Conservation (phyloP, 352 stramenopile genomes). For the Achlya hypogyna region DNA sequence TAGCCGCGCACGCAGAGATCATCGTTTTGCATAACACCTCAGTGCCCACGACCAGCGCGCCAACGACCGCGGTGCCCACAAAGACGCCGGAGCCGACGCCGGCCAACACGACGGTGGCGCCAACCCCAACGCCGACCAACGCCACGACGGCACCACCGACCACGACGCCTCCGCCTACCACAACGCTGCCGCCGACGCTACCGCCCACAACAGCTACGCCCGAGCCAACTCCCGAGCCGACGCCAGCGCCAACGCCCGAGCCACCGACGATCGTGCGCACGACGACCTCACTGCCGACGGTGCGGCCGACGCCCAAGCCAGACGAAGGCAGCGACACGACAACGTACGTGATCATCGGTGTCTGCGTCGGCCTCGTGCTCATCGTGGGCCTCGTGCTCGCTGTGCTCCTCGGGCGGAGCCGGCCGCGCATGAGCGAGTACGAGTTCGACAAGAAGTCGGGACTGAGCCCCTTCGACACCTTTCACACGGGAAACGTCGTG, state of each 20-base stretch:
- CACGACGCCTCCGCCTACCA: not conserved
- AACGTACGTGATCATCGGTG: conserved; percentile 4
- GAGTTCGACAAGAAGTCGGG: not conserved
- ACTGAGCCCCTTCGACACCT: not conserved
- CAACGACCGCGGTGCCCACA: not conserved
- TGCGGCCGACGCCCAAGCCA: no score
- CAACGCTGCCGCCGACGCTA: not conserved
- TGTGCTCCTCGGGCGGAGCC: not conserved
- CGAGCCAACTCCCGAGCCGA: not conserved
- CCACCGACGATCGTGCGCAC: not conserved
- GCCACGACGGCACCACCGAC: not conserved
- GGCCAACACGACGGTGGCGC: not conserved
- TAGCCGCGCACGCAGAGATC: conserved; percentile 16
- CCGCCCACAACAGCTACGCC: not conserved
- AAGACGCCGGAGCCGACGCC: not conserved
- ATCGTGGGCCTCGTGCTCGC: not conserved
- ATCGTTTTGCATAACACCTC: no score
- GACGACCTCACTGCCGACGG: no score
- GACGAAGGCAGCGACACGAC: not conserved
- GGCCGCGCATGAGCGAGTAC: not conserved
- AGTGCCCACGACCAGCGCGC: not conserved
- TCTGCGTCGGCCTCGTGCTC: not conserved
- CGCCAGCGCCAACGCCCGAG: not conserved
- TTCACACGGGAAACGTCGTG: not conserved
- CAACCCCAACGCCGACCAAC: not conserved